These are phyloP conservation scores for Tetracladium setigerum DNA, from an alignment of 495 filamentous ascomycete species.

Conservation along the genomic window DNA sequence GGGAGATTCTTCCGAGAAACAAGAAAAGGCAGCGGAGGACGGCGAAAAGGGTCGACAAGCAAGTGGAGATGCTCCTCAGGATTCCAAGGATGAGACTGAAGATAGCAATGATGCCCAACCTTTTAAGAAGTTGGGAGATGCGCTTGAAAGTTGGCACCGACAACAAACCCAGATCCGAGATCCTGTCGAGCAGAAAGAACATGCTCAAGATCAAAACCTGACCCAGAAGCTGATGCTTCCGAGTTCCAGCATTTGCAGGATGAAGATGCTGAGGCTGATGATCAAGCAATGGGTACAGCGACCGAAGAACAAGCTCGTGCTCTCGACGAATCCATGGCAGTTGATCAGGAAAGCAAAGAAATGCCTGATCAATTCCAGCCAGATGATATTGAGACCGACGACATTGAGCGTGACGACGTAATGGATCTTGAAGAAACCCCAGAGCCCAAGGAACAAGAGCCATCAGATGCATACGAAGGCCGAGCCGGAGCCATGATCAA, in stretches of 20 bases:
- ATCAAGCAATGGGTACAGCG: slow-evolving; percentile 85
- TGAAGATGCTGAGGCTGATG: slow-evolving; percentile 68
- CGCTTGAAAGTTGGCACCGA: slow-evolving; percentile 87
- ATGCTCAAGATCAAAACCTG: slow-evolving; percentile 38
- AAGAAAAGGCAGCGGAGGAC: slow-evolving; percentile 40
- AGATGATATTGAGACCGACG: slow-evolving; percentile 52
- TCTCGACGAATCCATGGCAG: slow-evolving; percentile 76
- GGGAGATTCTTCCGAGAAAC: slow-evolving; percentile 39
- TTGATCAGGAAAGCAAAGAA: slow-evolving; percentile 60
- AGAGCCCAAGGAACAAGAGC: slow-evolving; percentile 16
- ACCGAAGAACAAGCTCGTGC: slow-evolving; percentile 77
- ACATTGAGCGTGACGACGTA: slow-evolving; percentile 37
- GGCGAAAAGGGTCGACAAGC: slow-evolving; percentile 33
- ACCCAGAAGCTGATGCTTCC: slow-evolving; percentile 22
- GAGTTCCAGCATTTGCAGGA: slow-evolving; percentile 90
- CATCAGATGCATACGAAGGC: slow-evolving; percentile 21
- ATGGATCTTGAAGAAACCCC: slow-evolving; percentile 32
- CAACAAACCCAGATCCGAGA: slow-evolving; percentile 72
- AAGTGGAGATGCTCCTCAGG: slow-evolving; percentile 46
- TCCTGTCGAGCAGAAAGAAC: slow-evolving; percentile 49
- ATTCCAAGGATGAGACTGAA: slow-evolving; percentile 36
- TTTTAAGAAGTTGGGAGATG: slow-evolving; percentile 89
- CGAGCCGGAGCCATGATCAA: slow-evolving; percentile 34
- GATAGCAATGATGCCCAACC: slow-evolving; percentile 46
- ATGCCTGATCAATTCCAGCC: slow-evolving; percentile 46